Percentiles rank a stretch among this genome's conserved stretches.
Evolutionary conservation across 352 stramenopile genomes (phyloP).

Genomic region (Chrysophaeum taylorii): DNA sequence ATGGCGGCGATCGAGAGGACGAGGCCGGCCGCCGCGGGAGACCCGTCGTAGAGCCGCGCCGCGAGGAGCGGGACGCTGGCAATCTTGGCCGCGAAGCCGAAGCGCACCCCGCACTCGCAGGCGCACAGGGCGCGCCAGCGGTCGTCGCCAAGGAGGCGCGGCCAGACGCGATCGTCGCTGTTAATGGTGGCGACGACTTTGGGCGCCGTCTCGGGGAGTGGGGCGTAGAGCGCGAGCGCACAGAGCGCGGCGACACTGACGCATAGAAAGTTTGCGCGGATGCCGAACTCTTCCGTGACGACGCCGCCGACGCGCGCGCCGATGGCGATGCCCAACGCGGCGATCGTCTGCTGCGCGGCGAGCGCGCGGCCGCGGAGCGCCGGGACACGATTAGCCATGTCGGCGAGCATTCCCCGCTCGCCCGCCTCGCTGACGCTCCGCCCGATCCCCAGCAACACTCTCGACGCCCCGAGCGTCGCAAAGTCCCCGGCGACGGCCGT

Average conservation of each 20-base stretch:
- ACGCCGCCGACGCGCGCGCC: constrained; percentile 41
- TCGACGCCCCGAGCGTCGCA: constrained; percentile 30
- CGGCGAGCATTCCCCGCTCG: constrained; percentile 43
- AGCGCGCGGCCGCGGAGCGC: constrained; percentile 37
- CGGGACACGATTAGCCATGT: constrained; percentile 37
- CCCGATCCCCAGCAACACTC: constrained; percentile 40
- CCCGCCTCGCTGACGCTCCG: constrained; percentile 38
- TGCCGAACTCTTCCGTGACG: constrained; percentile 40
- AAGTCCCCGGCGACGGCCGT: constrained; percentile 34
- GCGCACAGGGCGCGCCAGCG: constrained; percentile 37
- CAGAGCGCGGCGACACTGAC: constrained; percentile 38
- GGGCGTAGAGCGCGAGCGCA: constrained; percentile 34
- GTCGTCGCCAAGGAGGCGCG: constrained; percentile 25
- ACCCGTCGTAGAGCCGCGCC: constrained; percentile 33
- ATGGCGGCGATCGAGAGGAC: constrained; percentile 40
- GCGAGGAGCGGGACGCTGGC: constrained; percentile 43
- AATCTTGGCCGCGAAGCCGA: constrained; percentile 51
- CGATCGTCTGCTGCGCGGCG: constrained; percentile 39
- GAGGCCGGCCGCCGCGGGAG: constrained; percentile 35
- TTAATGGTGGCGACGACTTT: constrained; percentile 1
- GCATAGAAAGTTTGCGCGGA: constrained; percentile 41
- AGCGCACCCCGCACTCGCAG: constrained; percentile 37
- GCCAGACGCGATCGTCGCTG: constrained; percentile 22
- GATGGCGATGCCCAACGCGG: constrained; percentile 44
- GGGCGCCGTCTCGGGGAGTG: constrained; percentile 41